Conservation (phyloP, 2,329 filamentous ascomycete species). For the Neonectria ditissima region DNA sequence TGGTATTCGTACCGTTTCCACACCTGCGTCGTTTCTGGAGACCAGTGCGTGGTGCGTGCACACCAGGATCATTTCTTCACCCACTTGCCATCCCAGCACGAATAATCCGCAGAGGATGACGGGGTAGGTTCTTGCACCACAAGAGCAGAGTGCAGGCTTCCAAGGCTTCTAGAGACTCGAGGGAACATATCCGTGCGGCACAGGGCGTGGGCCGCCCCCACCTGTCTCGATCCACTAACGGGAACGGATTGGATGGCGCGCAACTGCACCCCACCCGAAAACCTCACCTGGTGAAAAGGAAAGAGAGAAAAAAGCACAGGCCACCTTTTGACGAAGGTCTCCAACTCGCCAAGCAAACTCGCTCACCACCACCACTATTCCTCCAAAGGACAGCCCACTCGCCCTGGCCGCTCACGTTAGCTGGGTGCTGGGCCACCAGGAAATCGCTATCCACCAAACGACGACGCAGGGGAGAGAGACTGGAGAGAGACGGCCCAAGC, state of each 20-base stretch:
- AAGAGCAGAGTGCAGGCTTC: neutral
- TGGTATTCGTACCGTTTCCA: slow-evolving; percentile 6
- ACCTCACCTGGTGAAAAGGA: slow-evolving; percentile 12
- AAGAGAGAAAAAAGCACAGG: slow-evolving; percentile 19
- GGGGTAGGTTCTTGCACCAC: slow-evolving; percentile 5
- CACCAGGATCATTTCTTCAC: neutral
- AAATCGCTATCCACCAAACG: slow-evolving; percentile 1
- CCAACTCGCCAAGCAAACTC: slow-evolving; percentile 3
- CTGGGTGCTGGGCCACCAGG: slow-evolving; percentile 4
- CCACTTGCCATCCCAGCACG: neutral
- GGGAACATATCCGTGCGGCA: slow-evolving; percentile 23
- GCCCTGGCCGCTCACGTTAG: slow-evolving; percentile 23
- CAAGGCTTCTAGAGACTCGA: slow-evolving; percentile 26
- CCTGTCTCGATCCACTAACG: slow-evolving; percentile 10
- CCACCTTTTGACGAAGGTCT: slow-evolving; percentile 15
- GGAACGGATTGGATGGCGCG: slow-evolving; percentile 12
- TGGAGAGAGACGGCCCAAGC: neutral
- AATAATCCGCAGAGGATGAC: neutral
- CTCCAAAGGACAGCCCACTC: slow-evolving; percentile 28
- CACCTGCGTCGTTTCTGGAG: neutral
- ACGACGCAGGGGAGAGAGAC: slow-evolving; percentile 13
- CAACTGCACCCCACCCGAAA: slow-evolving; percentile 22
- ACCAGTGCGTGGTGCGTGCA: neutral
- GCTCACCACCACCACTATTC: slow-evolving; percentile 21
- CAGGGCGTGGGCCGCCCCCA: slow-evolving; percentile 21